Conservation (phyloP, 495 filamentous ascomycete species). For the Aspergillus avenaceus region DNA sequence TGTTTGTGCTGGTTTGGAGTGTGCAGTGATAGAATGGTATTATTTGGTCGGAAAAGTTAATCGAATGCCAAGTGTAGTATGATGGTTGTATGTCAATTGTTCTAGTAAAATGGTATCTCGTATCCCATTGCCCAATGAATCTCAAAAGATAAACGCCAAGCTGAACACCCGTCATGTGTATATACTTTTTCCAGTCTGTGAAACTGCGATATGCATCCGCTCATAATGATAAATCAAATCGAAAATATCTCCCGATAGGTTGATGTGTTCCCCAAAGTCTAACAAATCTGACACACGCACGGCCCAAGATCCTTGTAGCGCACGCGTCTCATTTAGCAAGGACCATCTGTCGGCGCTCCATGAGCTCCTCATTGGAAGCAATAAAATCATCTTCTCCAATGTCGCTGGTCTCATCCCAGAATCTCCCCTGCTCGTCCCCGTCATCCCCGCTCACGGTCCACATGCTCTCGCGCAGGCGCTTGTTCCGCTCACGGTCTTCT, state of each 20-base stretch:
- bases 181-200: no score
- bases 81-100: no score
- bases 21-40: no score
- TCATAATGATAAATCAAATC: no score
- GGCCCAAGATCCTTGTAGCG: no score
- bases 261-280: no score
- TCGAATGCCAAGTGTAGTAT: no score
- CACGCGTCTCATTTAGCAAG: conserved; percentile 1
- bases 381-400: conserved; percentile 79
- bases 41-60: no score
- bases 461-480: conserved; percentile 79
- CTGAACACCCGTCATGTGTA: not conserved
- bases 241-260: no score
- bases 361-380: conserved; percentile 65
- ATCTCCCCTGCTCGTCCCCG: conserved; percentile 59
- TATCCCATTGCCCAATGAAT: not conserved
- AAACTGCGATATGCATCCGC: no score
- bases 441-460: conserved; percentile 71
- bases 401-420: conserved; percentile 79
- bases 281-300: no score
- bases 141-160: not conserved
- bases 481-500: conserved; percentile 93
- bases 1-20: no score
- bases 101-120: not conserved
- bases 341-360: conserved; percentile 47